These are phyloP conservation scores for Coniella vitis DNA, from an alignment of 2,329 filamentous ascomycete genomes.

Conservation along the genomic window DNA sequence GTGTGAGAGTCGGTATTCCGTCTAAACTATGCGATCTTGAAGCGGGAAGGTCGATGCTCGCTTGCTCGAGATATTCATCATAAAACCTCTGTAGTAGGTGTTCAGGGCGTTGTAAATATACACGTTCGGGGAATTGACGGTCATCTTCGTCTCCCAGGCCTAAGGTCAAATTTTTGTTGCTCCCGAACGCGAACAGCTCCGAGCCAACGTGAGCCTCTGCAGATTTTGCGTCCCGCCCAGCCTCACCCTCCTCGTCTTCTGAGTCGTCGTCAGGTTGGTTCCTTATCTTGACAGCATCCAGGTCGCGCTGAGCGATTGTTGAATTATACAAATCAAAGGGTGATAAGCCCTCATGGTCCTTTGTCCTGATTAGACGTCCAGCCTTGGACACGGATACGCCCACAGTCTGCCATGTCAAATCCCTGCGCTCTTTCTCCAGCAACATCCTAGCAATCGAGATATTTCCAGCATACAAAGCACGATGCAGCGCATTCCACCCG, in stretches of 20 bases:
- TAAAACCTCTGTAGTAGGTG: constrained; percentile 70
- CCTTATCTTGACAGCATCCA: constrained; percentile 36
- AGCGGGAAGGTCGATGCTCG: constrained; percentile 27
- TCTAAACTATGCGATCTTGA: constrained; percentile 26
- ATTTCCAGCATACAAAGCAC: constrained; percentile 85
- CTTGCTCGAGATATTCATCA: constrained; percentile 54
- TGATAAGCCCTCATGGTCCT: constrained; percentile 90
- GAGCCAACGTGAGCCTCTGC: constrained; percentile 47
- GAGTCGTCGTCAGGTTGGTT: constrained; percentile 45
- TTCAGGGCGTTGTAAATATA: constrained; percentile 68
- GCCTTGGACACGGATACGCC: constrained; percentile 53
- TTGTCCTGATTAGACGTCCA: constrained; percentile 82
- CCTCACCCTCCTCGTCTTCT: constrained; percentile 44
- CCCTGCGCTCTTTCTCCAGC: constrained; percentile 67
- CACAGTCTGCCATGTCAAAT: constrained; percentile 53
- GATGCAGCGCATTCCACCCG: constrained; percentile 91
- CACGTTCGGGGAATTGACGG: constrained; percentile 83
- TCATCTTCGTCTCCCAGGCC: constrained; percentile 96
- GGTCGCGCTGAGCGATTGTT: constrained; percentile 73
- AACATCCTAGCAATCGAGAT: constrained; percentile 78
- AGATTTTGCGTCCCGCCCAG: constrained; percentile 11
- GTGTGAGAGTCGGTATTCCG: constrained; percentile 66
- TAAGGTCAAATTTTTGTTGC: constrained; percentile 89
- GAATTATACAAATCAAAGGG: constrained; percentile 89
- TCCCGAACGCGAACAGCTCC: constrained; percentile 89